A percentile compares a stretch with the other conserved stretches of the same genome.
These are phyloP conservation scores for Cucumis cinereus DNA, from an alignment of 306 rosid genomes.

Conservation along the genomic window DNA sequence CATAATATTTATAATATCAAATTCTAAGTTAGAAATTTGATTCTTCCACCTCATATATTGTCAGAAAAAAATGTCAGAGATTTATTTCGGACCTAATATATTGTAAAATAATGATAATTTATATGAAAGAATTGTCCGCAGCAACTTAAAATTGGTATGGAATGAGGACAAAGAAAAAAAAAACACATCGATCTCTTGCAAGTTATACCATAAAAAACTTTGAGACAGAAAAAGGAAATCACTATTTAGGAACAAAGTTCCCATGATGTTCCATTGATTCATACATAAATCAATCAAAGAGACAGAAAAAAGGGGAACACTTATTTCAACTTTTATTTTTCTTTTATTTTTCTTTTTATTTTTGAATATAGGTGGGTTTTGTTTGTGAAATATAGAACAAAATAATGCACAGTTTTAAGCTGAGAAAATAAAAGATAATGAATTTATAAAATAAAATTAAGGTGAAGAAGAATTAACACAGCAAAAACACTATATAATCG, in stretches of 20 bases:
- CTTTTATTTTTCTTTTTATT: neutral
- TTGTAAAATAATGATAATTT: neutral
- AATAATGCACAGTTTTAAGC: neutral
- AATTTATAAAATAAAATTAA: neutral
- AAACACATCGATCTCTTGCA: neutral
- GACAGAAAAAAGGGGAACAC: neutral
- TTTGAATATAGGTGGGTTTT: neutral
- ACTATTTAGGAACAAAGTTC: neutral
- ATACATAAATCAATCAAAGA: neutral
- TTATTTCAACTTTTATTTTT: neutral
- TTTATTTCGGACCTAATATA: too few relatives aligned
- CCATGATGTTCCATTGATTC: neutral
- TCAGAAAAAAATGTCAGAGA: too few relatives aligned
- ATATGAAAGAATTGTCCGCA: neutral
- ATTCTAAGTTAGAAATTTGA: too few relatives aligned
- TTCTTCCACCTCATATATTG: too few relatives aligned
- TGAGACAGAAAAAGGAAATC: neutral
- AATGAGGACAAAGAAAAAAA: neutral
- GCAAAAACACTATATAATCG: neutral
- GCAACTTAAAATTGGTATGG: neutral
- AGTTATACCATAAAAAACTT: neutral
- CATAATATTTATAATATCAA: too few relatives aligned
- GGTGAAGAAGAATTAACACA: neutral
- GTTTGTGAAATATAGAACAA: neutral
- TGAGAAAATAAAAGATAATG: neutral